Percentiles rank a stretch among this genome's conserved stretches.
phyloP scores from a whole-genome alignment of 1,284 basidiomycete genomes.

The Rhodotorula sp. region DNA sequence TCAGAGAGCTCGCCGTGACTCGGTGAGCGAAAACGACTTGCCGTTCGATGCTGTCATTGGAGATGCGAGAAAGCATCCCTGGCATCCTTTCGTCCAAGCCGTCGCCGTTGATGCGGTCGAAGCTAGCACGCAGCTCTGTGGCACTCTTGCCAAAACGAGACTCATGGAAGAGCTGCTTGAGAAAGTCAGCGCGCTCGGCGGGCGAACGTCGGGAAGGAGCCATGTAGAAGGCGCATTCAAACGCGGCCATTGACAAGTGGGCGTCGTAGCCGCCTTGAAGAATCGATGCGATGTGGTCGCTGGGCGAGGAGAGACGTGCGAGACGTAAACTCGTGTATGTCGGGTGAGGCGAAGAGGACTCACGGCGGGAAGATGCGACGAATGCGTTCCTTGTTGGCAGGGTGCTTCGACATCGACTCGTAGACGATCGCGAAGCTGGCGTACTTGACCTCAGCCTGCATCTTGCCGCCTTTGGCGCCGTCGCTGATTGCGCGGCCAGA shows the following conservation, averaged over 20 bases:
- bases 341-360: not conserved
- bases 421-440: conserved; percentile 8
- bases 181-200: not conserved
- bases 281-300: conserved; percentile 10
- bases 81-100: not conserved
- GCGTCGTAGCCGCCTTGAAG: conserved; percentile 2
- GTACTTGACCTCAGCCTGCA: conserved; percentile 11
- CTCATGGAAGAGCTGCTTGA: not conserved
- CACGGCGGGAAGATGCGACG: not conserved
- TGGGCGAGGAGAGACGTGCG: not conserved
- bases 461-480: not conserved
- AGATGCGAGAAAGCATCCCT: not conserved
- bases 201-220: not conserved
- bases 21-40: not conserved
- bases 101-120: not conserved
- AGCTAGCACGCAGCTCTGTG: not conserved
- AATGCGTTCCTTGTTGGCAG: not conserved
- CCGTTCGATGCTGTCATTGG: not conserved
- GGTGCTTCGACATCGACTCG: conserved; percentile 6
- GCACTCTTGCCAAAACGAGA: not conserved
- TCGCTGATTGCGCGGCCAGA: not conserved
- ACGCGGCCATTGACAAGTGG: conserved; percentile 1
- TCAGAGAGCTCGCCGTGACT: not conserved
- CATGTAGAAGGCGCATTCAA: conserved; percentile 25
- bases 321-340: too few species aligned